Conservation (phyloP, 345 rosid genomes). For the Anastatica hierochuntica region DNA sequence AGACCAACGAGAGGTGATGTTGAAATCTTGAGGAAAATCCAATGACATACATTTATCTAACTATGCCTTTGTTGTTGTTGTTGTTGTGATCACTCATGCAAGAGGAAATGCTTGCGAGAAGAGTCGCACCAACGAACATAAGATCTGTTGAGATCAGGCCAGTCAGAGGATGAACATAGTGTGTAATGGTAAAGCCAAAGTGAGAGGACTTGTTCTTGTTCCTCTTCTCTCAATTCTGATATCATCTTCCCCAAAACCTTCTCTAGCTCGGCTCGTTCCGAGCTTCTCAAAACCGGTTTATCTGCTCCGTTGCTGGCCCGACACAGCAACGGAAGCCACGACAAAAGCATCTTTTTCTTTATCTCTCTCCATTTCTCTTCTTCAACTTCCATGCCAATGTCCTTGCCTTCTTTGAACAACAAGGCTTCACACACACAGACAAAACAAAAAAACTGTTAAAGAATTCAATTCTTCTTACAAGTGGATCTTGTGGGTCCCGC, state of each 20-base stretch:
- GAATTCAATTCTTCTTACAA: background rate
- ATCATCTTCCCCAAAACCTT: slow-evolving; percentile 48
- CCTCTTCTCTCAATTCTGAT: slow-evolving; percentile 39
- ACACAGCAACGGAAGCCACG: slow-evolving; percentile 83
- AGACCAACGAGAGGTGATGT: no score
- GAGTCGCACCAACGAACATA: slow-evolving; percentile 60
- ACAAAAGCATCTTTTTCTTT: slow-evolving; percentile 49
- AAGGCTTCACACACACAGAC: slow-evolving; percentile 34
- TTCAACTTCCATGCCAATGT: slow-evolving; percentile 34
- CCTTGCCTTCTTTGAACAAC: slow-evolving; percentile 58
- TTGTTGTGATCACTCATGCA: no score
- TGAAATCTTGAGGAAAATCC: no score
- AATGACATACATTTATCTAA: no score
- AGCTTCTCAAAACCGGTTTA: slow-evolving; percentile 42
- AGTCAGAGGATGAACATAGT: slow-evolving; percentile 53
- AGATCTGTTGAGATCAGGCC: slow-evolving; percentile 71
- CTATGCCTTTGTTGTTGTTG: no score
- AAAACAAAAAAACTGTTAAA: background rate
- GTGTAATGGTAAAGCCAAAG: slow-evolving; percentile 88
- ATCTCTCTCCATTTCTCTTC: slow-evolving; percentile 29
- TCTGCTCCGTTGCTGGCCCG: slow-evolving; percentile 62
- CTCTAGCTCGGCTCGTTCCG: slow-evolving; percentile 50
- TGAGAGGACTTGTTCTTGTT: slow-evolving; percentile 64
- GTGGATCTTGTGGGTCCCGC: background rate
- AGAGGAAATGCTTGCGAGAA: slow-evolving; percentile 56